Evolutionary conservation across 2,329 filamentous ascomycete genomes (phyloP).

Genomic region (Cladosporium sp.): DNA sequence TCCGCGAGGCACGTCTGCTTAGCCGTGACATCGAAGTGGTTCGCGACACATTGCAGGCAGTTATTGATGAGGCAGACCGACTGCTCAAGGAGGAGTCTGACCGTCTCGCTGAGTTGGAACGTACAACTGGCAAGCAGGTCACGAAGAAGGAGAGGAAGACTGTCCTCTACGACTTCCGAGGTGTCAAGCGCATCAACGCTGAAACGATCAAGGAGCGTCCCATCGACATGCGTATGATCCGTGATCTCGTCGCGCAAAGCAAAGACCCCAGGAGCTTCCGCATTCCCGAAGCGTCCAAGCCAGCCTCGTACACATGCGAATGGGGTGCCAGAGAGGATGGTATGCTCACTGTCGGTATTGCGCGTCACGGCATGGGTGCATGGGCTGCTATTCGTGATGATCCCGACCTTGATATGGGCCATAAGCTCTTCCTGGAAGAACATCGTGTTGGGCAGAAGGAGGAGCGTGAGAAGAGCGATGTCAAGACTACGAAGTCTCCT

Average conservation of each 20-base stretch:
- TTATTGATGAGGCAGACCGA: constrained; percentile 66
- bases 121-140: constrained; percentile 68
- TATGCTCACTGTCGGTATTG: constrained; percentile 93
- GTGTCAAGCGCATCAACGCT: constrained; percentile 91
- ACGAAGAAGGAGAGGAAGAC: constrained; percentile 99
- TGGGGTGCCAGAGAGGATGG: constrained; percentile 95
- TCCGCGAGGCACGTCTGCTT: constrained; percentile 77
- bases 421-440: constrained; percentile 95
- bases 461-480: constrained; percentile 71
- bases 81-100: constrained; percentile 71
- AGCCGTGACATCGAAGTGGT: constrained; percentile 81
- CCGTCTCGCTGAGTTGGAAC: constrained; percentile 61
- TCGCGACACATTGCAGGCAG: constrained; percentile 68
- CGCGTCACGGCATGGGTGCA: constrained; percentile 88
- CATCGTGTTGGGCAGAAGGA: constrained; percentile 98
- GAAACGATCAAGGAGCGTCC: constrained; percentile 92
- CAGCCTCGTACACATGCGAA: constrained; percentile 81
- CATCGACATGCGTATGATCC: constrained; percentile 79
- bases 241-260: constrained; percentile 61
- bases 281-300: constrained; percentile 85
- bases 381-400: constrained; percentile 96
- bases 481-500: constrained; percentile 75
- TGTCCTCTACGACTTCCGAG: constrained; percentile 88
- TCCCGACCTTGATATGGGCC: constrained; percentile 72
- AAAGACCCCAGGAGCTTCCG: constrained; percentile 76